A percentile compares a stretch with the other conserved stretches of the same genome.
phyloP scores from a whole-genome alignment of 2,329 filamentous ascomycete genomes.

The Xylaria sp. region DNA sequence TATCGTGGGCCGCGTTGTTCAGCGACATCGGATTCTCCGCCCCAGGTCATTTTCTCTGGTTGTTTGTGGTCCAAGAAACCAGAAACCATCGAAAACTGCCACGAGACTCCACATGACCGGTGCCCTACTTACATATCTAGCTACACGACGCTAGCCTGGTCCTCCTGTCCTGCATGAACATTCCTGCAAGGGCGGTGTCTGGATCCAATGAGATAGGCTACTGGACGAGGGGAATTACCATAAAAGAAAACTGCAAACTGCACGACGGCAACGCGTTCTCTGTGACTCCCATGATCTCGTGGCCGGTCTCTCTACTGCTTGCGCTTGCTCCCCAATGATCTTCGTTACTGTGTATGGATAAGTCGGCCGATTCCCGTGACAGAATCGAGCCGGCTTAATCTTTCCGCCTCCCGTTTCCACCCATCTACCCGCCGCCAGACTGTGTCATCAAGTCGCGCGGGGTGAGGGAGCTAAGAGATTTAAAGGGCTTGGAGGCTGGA shows the following conservation, averaged over 20 bases:
- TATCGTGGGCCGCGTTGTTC: conserved; percentile 24
- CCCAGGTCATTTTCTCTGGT: conserved; percentile 8
- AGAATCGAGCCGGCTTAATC: conserved; percentile 29
- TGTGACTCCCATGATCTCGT: conserved; percentile 11
- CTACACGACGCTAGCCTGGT: conserved; percentile 10
- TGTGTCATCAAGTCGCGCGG: conserved; percentile 7
- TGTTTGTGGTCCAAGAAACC: conserved; percentile 3
- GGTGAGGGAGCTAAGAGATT: conserved; percentile 33
- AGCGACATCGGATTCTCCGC: conserved; percentile 40
- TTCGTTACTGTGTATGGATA: conserved; percentile 6
- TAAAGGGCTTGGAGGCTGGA: conserved; percentile 25
- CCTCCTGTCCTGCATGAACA: conserved; percentile 36
- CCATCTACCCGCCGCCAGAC: conserved; percentile 5
- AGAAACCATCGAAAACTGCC: conserved; percentile 26
- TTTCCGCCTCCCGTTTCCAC: conserved; percentile 22
- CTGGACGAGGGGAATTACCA: conserved; percentile 5
- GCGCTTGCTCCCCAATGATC: background rate
- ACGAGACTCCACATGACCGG: conserved; percentile 31
- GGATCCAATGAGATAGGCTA: conserved; percentile 5
- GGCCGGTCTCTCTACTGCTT: background rate
- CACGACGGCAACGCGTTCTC: conserved; percentile 15
- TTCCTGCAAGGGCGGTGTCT: conserved; percentile 39
- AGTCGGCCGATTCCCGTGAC: conserved; percentile 20
- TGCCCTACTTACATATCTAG: background rate
- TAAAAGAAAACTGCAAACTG: conserved; percentile 12